phyloP scores from a whole-genome alignment of 257 asterid genomes.

The Nicotiana paniculata region DNA sequence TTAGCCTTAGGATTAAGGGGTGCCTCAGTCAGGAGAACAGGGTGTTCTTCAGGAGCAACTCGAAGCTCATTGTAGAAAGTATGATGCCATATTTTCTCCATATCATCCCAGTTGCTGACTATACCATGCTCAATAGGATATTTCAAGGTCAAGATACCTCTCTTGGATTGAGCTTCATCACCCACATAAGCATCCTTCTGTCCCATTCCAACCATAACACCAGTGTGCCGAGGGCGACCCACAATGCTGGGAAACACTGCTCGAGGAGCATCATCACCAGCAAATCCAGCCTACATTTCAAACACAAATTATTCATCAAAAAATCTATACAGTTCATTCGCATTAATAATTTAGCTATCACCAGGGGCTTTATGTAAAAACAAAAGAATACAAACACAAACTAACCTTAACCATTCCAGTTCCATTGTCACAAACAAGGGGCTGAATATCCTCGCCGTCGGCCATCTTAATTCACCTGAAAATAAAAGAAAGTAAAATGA shows the following conservation, averaged over 20 bases:
- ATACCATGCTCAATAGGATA: constrained; percentile 47
- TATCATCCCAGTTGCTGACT: constrained; percentile 47
- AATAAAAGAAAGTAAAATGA: not conserved
- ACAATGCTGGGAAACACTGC: constrained; percentile 47
- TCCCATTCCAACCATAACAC: constrained; percentile 54
- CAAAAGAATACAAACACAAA: not conserved
- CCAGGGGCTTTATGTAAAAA: not conserved
- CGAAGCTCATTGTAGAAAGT: constrained; percentile 52
- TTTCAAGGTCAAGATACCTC: constrained; percentile 47
- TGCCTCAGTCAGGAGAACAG: constrained; percentile 45
- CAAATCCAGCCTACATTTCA: constrained; percentile 35
- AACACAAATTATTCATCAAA: not conserved
- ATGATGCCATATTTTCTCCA: constrained; percentile 52
- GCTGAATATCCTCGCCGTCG: constrained; percentile 36
- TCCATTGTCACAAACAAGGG: constrained; percentile 41
- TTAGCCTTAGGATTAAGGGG: constrained; percentile 53
- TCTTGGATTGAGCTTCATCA: constrained; percentile 45
- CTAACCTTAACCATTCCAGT: constrained; percentile 41
- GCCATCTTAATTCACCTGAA: constrained; percentile 25
- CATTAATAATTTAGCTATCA: not conserved
- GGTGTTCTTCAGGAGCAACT: constrained; percentile 50
- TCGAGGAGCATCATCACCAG: constrained; percentile 50
- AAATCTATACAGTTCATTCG: not conserved
- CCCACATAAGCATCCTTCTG: constrained; percentile 50
- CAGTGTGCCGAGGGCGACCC: constrained; percentile 46